A percentile compares a stretch with the other conserved stretches of the same genome.
These are phyloP conservation scores for Psidium guajava DNA, from an alignment of 345 rosid species.

Conservation along the genomic window DNA sequence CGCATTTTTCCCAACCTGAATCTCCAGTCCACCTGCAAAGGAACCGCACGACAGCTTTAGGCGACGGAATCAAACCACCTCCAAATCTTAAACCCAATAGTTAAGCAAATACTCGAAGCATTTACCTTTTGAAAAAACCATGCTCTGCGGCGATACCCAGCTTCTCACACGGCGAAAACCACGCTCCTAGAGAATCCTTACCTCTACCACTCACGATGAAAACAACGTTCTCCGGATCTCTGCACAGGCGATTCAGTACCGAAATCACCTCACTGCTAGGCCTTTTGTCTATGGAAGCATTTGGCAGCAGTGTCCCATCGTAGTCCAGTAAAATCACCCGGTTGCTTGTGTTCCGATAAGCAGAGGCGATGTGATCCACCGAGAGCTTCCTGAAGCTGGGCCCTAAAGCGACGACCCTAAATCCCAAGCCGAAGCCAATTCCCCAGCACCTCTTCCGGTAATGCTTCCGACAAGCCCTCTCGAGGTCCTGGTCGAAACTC, in stretches of 20 bases:
- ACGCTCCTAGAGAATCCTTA: slow-evolving; percentile 49
- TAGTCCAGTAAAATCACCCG: slow-evolving; percentile 74
- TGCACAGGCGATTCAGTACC: slow-evolving; percentile 44
- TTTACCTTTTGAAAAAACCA: slow-evolving; percentile 68
- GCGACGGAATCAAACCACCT: neutral
- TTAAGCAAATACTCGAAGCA: neutral
- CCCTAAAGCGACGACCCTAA: slow-evolving; percentile 60
- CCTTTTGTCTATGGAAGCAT: slow-evolving; percentile 32
- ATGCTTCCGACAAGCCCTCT: slow-evolving; percentile 69
- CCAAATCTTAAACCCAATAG: neutral
- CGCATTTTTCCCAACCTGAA: slow-evolving; percentile 49
- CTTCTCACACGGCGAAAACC: slow-evolving; percentile 58
- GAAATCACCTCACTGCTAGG: slow-evolving; percentile 47
- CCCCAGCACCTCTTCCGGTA: slow-evolving; percentile 62
- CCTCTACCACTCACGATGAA: slow-evolving; percentile 86
- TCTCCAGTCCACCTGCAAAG: slow-evolving; percentile 43
- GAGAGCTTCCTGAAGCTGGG: slow-evolving; percentile 55
- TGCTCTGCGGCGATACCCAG: slow-evolving; percentile 85
- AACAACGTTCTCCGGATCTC: slow-evolving; percentile 61
- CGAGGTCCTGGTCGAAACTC: slow-evolving; percentile 67
- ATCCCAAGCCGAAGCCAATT: slow-evolving; percentile 61
- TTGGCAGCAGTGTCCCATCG: slow-evolving; percentile 73
- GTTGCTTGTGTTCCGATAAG: slow-evolving; percentile 36
- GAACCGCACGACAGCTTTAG: neutral
- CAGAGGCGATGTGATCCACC: slow-evolving; percentile 36